Evolutionary conservation across 768 basidiomycete genomes (phyloP).

Genomic region (Chalciporus piperatus): DNA sequence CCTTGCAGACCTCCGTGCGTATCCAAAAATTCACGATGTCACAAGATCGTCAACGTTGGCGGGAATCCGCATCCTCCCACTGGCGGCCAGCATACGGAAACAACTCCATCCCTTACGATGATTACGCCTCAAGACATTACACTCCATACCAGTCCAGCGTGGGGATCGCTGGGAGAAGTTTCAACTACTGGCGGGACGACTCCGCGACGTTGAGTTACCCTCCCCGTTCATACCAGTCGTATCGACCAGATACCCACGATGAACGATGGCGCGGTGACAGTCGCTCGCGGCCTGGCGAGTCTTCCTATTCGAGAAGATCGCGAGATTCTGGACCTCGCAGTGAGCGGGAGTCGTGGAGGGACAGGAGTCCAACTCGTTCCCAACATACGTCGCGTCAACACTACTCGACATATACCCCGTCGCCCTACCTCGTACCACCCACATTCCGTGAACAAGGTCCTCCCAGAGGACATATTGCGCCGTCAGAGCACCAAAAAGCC

Average conservation of each 20-base stretch:
- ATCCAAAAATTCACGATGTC: conserved; percentile 16
- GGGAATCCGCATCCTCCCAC: conserved; percentile 7
- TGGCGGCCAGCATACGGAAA: not conserved
- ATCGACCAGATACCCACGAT: conserved; percentile 4
- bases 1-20: conserved; percentile 5
- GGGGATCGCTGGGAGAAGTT: conserved; percentile 1
- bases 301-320: conserved; percentile 10
- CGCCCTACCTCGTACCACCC: conserved; percentile 7
- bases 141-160: conserved; percentile 3
- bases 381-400: conserved; percentile 4
- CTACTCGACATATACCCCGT: conserved; percentile 8
- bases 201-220: not conserved
- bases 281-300: conserved; percentile 8
- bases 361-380: conserved; percentile 1
- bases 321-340: conserved; percentile 5
- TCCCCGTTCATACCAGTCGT: conserved; percentile 7
- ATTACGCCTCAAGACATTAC: conserved; percentile 9
- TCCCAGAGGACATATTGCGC: not conserved
- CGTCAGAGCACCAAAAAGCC: not conserved
- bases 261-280: conserved; percentile 11
- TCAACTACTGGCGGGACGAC: conserved; percentile 28
- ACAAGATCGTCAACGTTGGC: conserved; percentile 10
- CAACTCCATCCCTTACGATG: conserved; percentile 6
- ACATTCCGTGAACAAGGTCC: conserved; percentile 11
- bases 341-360: conserved; percentile 4